These are phyloP conservation scores for Xylaria longipes DNA, from an alignment of 495 filamentous ascomycete genomes.

Conservation along the genomic window DNA sequence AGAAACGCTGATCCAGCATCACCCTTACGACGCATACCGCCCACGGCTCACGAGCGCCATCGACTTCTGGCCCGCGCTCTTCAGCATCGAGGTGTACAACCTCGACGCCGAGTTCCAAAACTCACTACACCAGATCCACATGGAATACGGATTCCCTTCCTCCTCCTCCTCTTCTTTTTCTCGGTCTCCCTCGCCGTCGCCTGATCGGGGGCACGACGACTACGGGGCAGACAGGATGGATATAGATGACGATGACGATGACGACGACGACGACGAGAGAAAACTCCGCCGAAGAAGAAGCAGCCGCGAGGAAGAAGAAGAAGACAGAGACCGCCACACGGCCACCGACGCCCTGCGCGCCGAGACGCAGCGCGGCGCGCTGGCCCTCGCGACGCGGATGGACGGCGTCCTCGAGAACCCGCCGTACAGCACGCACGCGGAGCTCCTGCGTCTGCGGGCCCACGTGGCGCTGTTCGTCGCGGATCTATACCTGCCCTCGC, in stretches of 20 bases:
- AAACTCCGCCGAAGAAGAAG: constrained; percentile 11
- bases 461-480: constrained; percentile 73
- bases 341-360: constrained; percentile 34
- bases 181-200: background rate
- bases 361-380: constrained; percentile 37
- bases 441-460: constrained; percentile 66
- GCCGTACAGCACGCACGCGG: constrained; percentile 66
- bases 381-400: constrained; percentile 65
- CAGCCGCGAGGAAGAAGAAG: constrained; percentile 31
- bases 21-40: constrained; percentile 44
- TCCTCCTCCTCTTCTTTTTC: background rate
- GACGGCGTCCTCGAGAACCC: constrained; percentile 66
- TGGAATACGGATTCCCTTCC: background rate
- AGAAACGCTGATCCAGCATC: constrained; percentile 44
- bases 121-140: constrained; percentile 23
- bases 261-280: constrained; percentile 22
- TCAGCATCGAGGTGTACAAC: constrained; percentile 48
- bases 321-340: constrained; percentile 19
- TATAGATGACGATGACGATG: constrained; percentile 24
- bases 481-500: constrained; percentile 57
- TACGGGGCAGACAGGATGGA: constrained; percentile 20
- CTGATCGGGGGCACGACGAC: constrained; percentile 12
- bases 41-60: constrained; percentile 40
- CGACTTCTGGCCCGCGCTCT: constrained; percentile 51
- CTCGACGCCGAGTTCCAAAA: constrained; percentile 37